phyloP scores from a whole-genome alignment of 257 asterid species.

The Solanum dulcamara region DNA sequence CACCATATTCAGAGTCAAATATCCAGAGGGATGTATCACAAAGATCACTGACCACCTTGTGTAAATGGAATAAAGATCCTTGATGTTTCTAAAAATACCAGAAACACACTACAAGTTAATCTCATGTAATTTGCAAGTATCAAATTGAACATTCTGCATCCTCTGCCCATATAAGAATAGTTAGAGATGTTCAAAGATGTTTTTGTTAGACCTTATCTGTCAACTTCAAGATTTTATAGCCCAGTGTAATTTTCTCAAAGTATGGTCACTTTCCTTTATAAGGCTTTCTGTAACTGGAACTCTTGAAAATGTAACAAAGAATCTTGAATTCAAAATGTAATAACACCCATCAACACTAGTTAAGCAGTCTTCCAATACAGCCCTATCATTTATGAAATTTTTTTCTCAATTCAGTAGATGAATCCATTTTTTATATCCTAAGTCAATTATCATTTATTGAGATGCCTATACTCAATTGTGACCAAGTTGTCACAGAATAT shows the following conservation, averaged over 20 bases:
- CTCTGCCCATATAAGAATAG: background rate
- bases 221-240: background rate
- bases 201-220: background rate
- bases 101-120: background rate
- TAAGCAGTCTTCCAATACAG: background rate
- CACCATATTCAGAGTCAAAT: background rate
- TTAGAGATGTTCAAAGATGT: background rate
- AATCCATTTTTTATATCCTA: background rate
- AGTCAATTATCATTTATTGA: background rate
- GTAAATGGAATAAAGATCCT: background rate
- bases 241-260: background rate
- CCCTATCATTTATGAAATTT: background rate
- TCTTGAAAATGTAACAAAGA: background rate
- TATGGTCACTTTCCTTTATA: background rate
- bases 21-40: background rate
- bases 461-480: background rate
- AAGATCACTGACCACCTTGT: background rate
- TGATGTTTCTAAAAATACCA: background rate
- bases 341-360: background rate
- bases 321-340: background rate
- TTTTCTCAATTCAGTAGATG: background rate
- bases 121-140: background rate
- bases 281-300: background rate
- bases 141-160: background rate
- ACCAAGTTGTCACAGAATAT: background rate